These are phyloP conservation scores for Boeremia lycopersici DNA, from an alignment of 2,329 filamentous ascomycete species.

Conservation along the genomic window DNA sequence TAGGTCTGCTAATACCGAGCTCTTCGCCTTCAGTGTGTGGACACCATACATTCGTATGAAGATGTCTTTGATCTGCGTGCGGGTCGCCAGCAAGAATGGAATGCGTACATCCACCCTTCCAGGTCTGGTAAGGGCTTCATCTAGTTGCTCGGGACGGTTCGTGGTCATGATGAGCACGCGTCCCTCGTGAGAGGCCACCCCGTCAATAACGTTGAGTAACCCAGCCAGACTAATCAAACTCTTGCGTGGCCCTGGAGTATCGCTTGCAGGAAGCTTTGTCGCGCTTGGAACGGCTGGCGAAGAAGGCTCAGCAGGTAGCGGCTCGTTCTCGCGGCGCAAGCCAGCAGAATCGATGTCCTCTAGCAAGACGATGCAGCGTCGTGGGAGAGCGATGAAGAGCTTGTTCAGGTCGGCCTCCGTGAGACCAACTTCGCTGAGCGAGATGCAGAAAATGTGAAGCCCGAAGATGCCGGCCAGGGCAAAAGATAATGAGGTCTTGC, in stretches of 20 bases:
- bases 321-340: constrained; percentile 45
- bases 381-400: constrained; percentile 52
- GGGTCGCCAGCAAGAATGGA: constrained; percentile 59
- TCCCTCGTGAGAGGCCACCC: constrained; percentile 79
- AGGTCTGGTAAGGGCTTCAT: constrained; percentile 74
- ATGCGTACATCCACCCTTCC: constrained; percentile 74
- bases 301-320: constrained; percentile 2
- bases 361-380: constrained; percentile 54
- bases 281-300: background rate
- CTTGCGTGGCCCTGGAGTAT: constrained; percentile 18
- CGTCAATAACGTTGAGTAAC: constrained; percentile 82
- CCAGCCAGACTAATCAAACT: constrained; percentile 75
- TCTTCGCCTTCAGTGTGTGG: background rate
- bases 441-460: constrained; percentile 54
- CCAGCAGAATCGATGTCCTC: constrained; percentile 58
- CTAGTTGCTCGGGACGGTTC: constrained; percentile 74
- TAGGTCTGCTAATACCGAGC: background rate
- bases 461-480: constrained; percentile 56
- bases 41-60: constrained; percentile 50
- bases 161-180: constrained; percentile 83
- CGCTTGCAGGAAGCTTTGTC: background rate
- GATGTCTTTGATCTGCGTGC: constrained; percentile 50
- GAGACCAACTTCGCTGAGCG: constrained; percentile 70
- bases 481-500: constrained; percentile 64
- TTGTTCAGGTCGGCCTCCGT: constrained; percentile 66